phyloP scores from a whole-genome alignment of 2,329 filamentous ascomycete genomes.

The Fusarium avenaceum region DNA sequence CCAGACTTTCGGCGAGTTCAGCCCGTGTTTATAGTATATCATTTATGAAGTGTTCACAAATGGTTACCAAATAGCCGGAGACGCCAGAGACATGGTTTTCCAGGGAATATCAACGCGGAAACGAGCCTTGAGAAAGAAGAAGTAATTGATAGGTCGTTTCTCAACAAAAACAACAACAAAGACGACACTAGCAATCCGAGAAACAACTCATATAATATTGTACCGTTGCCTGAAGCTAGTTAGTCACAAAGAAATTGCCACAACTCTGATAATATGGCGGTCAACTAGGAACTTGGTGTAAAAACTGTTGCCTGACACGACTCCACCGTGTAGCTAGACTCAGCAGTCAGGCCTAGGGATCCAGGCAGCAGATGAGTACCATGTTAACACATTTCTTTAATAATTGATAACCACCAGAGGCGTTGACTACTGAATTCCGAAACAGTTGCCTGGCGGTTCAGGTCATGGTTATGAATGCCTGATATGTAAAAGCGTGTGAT shows the following conservation, averaged over 20 bases:
- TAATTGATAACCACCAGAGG: accelerated
- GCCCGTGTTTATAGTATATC: too few relatives aligned
- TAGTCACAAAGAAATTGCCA: neutral
- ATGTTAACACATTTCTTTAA: too few relatives aligned
- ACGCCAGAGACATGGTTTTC: too few relatives aligned
- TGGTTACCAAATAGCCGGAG: too few relatives aligned
- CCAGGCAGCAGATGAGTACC: conserved; percentile 21
- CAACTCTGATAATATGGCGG: neutral
- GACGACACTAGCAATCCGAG: too few relatives aligned
- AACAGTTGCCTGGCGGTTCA: conserved; percentile 1
- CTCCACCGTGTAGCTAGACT: neutral
- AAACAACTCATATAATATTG: neutral
- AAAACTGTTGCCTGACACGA: conserved; percentile 8
- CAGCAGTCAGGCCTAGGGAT: neutral
- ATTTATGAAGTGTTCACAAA: too few relatives aligned
- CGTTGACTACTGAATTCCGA: neutral
- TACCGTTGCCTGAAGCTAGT: neutral
- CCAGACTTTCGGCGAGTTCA: too few relatives aligned
- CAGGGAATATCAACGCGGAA: too few relatives aligned
- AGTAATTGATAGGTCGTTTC: too few relatives aligned
- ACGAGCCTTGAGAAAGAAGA: too few relatives aligned
- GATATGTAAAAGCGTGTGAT: neutral
- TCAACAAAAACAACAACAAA: too few relatives aligned
- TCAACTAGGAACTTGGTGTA: neutral
- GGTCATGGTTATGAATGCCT: neutral